Percentiles rank a stretch among this genome's conserved stretches.
These are phyloP conservation scores for Colletotrichum magnum DNA, from an alignment of 2,329 filamentous ascomycete genomes.

Conservation along the genomic window DNA sequence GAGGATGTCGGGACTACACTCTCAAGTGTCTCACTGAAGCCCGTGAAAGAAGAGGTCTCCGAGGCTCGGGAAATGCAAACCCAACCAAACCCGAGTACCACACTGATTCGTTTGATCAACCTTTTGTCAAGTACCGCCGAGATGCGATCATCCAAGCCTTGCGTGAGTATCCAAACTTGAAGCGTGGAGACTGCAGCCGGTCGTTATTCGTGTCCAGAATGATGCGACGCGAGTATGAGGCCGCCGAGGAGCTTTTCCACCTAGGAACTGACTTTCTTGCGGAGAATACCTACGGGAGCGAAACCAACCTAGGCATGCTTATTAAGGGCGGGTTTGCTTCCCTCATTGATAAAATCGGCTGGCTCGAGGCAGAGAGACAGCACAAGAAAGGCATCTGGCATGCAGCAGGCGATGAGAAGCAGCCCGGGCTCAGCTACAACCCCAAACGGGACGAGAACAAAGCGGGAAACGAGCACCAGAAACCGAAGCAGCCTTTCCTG, in stretches of 20 bases:
- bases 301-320: constrained; percentile 23
- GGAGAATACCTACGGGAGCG: too few relatives aligned
- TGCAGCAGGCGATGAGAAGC: neutral
- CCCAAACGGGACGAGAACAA: neutral
- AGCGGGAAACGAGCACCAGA: neutral
- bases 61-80: rapidly evolving
- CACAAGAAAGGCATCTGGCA: constrained; percentile 25
- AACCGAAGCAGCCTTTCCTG: constrained; percentile 42
- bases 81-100: neutral
- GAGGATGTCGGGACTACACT: neutral
- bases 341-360: constrained; percentile 42
- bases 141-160: constrained; percentile 22
- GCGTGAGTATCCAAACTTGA: constrained; percentile 27
- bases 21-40: neutral
- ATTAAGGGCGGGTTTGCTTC: constrained; percentile 39
- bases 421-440: neutral
- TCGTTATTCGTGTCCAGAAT: constrained; percentile 26
- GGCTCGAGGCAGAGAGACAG: constrained; percentile 28
- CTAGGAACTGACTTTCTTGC: constrained; percentile 38
- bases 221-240: constrained; percentile 41
- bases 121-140: neutral
- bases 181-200: neutral
- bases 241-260: constrained; percentile 42
- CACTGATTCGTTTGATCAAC: neutral
- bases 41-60: neutral